Evolutionary conservation across 192 early-diverging fungal genomes (phyloP), one percentile per base, ranked within the genome.

Genomic region (Entrophospora sp.): DNA sequence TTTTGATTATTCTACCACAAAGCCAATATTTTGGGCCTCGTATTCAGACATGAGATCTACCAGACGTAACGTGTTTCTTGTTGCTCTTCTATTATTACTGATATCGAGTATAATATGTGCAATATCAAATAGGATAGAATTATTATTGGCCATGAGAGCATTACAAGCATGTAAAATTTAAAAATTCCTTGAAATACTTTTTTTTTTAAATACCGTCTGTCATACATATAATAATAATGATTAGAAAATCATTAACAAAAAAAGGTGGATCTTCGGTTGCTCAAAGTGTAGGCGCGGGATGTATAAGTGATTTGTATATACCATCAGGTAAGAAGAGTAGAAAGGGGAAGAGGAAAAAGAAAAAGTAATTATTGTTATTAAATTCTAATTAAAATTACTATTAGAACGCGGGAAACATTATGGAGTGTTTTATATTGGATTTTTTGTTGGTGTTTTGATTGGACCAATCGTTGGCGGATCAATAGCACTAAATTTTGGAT

Each of bases 1-100:
- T 64, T 31, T 58, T 68, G 18, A 20, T 67, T 12, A 48, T 64
- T 61, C 34, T 46, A 25, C 51, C 61, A 44, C 44, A n/a, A 6
- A 70, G 72, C 75, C 75, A n/a, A 56, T 77, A 10, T 70, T 68
- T 35, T 77, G 75, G 72, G 75, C 75, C 8, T 61, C 71, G 1
- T 73, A 73, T 34, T 77, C 72, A 9, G 75, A 77, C 16, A 66
- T 63, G 44, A 38, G 43, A 27, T 69, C 62, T 10, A 64, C 62
- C 14, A 61, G 75, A 22, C 61, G 71, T n/a, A 69, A 72, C 28
- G 71, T 77, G 60, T 77, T 73, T 59, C 57, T 77, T 16, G 22
- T 55, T 44, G 73, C 75, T 0, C 67, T 71, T 48, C n/a, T 61
- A 45, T 66, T 77, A 31, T 77, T 73, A 61, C 66, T 77, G 30